These are phyloP conservation scores for Cucumis sativus DNA, from an alignment of 306 rosid genomes.

Conservation along the genomic window DNA sequence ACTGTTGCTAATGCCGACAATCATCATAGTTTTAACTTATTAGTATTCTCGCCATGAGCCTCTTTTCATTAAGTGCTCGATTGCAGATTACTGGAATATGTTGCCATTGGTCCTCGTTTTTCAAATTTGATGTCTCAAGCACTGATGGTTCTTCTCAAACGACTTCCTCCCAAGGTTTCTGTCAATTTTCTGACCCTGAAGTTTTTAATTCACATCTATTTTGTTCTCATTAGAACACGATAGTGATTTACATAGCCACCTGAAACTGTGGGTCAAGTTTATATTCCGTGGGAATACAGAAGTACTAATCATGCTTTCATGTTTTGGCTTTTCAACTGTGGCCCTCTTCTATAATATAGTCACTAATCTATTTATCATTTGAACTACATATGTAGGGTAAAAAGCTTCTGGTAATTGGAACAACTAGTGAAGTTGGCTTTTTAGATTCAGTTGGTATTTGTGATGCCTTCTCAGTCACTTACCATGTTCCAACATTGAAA, in stretches of 20 bases:
- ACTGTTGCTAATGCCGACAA: slow-evolving; percentile 1
- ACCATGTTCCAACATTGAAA: slow-evolving; percentile 65
- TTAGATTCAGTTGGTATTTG: slow-evolving; percentile 70
- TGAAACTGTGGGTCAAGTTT: neutral
- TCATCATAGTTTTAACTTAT: neutral
- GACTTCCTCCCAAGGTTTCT: slow-evolving; percentile 85
- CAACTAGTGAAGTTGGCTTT: slow-evolving; percentile 82
- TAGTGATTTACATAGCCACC: neutral
- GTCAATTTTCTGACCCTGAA: slow-evolving; percentile 4
- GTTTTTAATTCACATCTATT: neutral
- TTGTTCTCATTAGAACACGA: neutral
- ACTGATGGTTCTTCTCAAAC: slow-evolving; percentile 71
- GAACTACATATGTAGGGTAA: slow-evolving; percentile 51
- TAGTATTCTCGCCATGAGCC: neutral
- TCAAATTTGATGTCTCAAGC: slow-evolving; percentile 84
- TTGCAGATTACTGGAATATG: slow-evolving; percentile 78
- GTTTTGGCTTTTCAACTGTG: neutral
- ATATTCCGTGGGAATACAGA: neutral
- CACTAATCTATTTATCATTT: slow-evolving; percentile 5
- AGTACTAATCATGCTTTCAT: neutral
- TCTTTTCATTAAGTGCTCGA: neutral
- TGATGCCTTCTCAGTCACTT: slow-evolving; percentile 66
- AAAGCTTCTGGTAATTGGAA: slow-evolving; percentile 84
- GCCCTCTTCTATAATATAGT: neutral
- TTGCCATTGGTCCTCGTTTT: slow-evolving; percentile 89